phyloP scores from a whole-genome alignment of 257 asterid genomes.

The Solanum appendiculatum region DNA sequence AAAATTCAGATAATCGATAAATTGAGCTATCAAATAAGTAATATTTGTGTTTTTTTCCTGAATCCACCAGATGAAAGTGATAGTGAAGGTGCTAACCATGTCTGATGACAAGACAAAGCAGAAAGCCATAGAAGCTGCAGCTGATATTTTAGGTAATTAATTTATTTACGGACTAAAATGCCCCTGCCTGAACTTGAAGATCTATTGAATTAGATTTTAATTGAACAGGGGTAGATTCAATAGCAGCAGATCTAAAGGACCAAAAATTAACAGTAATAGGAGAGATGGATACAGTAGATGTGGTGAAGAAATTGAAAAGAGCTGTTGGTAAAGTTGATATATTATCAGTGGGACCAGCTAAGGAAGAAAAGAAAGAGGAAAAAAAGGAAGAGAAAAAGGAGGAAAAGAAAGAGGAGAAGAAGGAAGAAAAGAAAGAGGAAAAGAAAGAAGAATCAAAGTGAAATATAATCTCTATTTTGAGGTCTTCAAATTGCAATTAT shows the following conservation, averaged over 20 bases:
- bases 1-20: not conserved
- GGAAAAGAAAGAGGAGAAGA: slow-evolving; percentile 15
- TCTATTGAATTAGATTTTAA: not conserved
- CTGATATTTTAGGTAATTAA: slow-evolving; percentile 50
- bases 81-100: slow-evolving; percentile 58
- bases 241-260: slow-evolving; percentile 58
- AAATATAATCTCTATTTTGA: not conserved
- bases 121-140: slow-evolving; percentile 81
- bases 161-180: not conserved
- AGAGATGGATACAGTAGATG: slow-evolving; percentile 64
- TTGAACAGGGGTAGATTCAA: slow-evolving; percentile 55
- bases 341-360: slow-evolving; percentile 67
- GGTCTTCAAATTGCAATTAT: not conserved
- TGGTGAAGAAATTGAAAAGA: slow-evolving; percentile 54
- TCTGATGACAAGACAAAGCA: slow-evolving; percentile 74
- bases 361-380: slow-evolving; percentile 42
- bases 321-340: slow-evolving; percentile 56
- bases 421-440: slow-evolving; percentile 13
- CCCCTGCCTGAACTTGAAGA: not conserved
- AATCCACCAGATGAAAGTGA: slow-evolving; percentile 41
- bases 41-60: not conserved
- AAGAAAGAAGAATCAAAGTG: slow-evolving; percentile 4
- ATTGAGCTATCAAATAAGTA: not conserved
- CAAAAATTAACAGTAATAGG: slow-evolving; percentile 67
- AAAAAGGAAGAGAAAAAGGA: slow-evolving; percentile 29